Evolutionary conservation across 1,139 yeast species (phyloP), one percentile per base, ranked within the genome.

Genomic region (Candida labiduridarum): DNA sequence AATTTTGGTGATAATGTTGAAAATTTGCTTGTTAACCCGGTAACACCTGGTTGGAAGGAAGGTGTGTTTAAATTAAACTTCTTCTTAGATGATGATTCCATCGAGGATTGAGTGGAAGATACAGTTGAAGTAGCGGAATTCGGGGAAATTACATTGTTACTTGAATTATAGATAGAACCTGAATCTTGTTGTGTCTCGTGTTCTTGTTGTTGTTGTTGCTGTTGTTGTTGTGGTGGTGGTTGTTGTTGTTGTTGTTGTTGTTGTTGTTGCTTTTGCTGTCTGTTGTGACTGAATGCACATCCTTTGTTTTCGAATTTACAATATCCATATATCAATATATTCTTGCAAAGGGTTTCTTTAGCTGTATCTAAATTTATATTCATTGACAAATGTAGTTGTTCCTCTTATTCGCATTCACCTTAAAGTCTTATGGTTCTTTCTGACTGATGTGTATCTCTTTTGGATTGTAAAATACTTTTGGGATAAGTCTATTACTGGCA

Each of bases 281-380:
- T 60, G 45, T 80, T 83, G 61, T 90, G 97, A 49, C 83, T 84
- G 65, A 89, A 90, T 2, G 87, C 88, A 65, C 97, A 90, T 16
- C 97, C 96, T 62, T 89, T 90, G 59, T 88, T 88, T 59, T 89
- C 94, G 69, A 82, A 90, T 67, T 89, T 89, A 74, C 97, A 91
- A 61, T 81, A 89, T 9, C 97, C 97, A 69, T 89, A 91, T 45
- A 89, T 89, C 48, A 86, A 81, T 51, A 90, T 85, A 64, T 90
- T 90, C 65, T 94, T 80, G 69, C 97, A 90, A 52, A 88, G 91
- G 38, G 90, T 86, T 58, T 86, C 89, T 66, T 82, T 85, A 7
- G 95, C 92, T 75, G 74, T 64, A 50, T 76, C 80, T 47, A 72
- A 65, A 61, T 76, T 75, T 55, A 76, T 72, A 59, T 75, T 75